Conservation (phyloP, 1,284 basidiomycete species). For the Porodaedalea pini region DNA sequence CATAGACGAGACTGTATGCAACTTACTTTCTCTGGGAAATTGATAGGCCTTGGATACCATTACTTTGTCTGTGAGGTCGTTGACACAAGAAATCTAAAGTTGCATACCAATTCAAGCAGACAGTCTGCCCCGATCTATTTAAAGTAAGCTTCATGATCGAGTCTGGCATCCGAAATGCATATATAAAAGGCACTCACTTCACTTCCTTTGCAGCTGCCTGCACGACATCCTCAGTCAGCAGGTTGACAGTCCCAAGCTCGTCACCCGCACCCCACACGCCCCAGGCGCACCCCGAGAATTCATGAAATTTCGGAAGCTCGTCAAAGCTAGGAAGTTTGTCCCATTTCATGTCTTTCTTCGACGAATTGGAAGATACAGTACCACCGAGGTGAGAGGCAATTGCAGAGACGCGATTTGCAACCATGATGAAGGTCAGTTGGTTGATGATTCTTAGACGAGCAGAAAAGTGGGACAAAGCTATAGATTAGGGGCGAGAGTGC, state of each 20-base stretch:
- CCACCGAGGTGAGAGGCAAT: background rate
- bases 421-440: no score
- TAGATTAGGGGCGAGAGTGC: no score
- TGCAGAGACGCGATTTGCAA: background rate
- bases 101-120: constrained; percentile 61
- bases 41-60: constrained; percentile 49
- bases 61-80: constrained; percentile 3
- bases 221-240: constrained; percentile 64
- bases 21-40: constrained; percentile 59
- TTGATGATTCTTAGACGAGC: no score
- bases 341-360: constrained; percentile 10
- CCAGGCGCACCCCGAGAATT: constrained; percentile 67
- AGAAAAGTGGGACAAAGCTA: no score
- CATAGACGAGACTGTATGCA: background rate
- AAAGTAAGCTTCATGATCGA: background rate
- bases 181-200: constrained; percentile 38
- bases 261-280: constrained; percentile 68
- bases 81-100: background rate
- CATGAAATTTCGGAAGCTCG: constrained; percentile 55
- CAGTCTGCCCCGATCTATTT: constrained; percentile 48
- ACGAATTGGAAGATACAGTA: background rate
- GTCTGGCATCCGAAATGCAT: constrained; percentile 1
- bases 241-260: constrained; percentile 66
- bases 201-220: constrained; percentile 64
- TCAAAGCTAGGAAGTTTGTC: constrained; percentile 52